These are phyloP conservation scores for Mortierella sp. DNA, from an alignment of 371 early-diverging fungal genomes.

Conservation along the genomic window DNA sequence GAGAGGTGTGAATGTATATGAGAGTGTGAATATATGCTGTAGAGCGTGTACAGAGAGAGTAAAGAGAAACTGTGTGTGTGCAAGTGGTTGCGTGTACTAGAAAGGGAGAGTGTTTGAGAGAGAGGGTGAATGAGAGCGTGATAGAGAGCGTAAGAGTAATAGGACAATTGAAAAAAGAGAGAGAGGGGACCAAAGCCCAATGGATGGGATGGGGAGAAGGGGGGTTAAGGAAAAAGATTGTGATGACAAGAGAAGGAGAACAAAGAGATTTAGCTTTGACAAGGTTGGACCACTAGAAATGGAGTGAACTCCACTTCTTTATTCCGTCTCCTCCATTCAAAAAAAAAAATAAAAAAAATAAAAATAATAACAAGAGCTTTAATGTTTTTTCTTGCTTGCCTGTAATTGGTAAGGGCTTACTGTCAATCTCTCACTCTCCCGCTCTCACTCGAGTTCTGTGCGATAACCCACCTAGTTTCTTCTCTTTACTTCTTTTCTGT, in stretches of 20 bases:
- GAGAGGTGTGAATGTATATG: too few relatives aligned
- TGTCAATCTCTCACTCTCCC: neutral
- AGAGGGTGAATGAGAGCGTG: constrained; percentile 10
- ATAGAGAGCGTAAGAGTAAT: neutral
- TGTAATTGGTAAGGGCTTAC: neutral
- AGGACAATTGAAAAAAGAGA: constrained; percentile 2
- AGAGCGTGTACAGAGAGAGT: too few relatives aligned
- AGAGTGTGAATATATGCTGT: too few relatives aligned
- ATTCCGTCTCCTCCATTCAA: neutral
- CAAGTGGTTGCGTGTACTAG: too few relatives aligned
- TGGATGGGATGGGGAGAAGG: constrained; percentile 1
- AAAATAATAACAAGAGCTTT: neutral
- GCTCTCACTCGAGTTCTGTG: neutral
- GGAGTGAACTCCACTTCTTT: neutral
- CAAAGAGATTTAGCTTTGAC: neutral
- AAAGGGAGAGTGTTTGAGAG: neutral
- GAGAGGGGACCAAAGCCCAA: neutral
- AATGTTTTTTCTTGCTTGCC: neutral
- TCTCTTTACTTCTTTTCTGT: too few relatives aligned
- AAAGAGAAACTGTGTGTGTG: neutral
- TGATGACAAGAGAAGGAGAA: neutral
- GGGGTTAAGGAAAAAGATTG: neutral
- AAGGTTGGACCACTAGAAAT: constrained; percentile 3
- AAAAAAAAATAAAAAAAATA: neutral
- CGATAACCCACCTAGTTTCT: too few relatives aligned